phyloP scores from a whole-genome alignment of 1,284 basidiomycete genomes.

The Meira miltonrushii region DNA sequence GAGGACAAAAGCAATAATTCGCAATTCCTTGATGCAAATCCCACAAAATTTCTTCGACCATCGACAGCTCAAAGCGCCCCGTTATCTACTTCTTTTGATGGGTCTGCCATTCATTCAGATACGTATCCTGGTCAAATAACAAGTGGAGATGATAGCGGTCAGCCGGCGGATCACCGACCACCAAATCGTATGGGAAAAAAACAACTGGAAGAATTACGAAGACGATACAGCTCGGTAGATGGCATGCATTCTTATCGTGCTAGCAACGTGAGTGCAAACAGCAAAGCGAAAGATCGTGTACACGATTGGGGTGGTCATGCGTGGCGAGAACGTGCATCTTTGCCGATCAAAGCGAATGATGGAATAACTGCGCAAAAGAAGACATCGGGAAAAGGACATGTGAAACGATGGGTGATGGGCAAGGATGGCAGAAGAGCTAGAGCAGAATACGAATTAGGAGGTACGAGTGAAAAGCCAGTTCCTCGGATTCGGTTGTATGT shows the following conservation, averaged over 20 bases:
- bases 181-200: slow-evolving; percentile 30
- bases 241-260: background rate
- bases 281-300: slow-evolving; percentile 9
- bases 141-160: slow-evolving; percentile 4
- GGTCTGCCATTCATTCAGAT: background rate
- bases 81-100: too few relatives aligned
- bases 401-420: slow-evolving; percentile 40
- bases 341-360: background rate
- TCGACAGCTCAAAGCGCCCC: too few relatives aligned
- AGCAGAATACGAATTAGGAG: slow-evolving; percentile 54
- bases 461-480: slow-evolving; percentile 49
- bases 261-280: background rate
- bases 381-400: background rate
- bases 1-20: background rate
- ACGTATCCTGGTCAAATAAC: background rate
- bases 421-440: slow-evolving; percentile 46
- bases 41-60: too few relatives aligned
- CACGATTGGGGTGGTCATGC: slow-evolving; percentile 21
- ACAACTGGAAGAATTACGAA: slow-evolving; percentile 31
- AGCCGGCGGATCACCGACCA: too few relatives aligned
- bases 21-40: too few relatives aligned
- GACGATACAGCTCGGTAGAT: slow-evolving; percentile 15
- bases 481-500: slow-evolving; percentile 52
- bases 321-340: slow-evolving; percentile 13
- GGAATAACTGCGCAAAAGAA: background rate